Conservation (phyloP, 106 monocot species). For the Acanthochlamys bracteata region DNA sequence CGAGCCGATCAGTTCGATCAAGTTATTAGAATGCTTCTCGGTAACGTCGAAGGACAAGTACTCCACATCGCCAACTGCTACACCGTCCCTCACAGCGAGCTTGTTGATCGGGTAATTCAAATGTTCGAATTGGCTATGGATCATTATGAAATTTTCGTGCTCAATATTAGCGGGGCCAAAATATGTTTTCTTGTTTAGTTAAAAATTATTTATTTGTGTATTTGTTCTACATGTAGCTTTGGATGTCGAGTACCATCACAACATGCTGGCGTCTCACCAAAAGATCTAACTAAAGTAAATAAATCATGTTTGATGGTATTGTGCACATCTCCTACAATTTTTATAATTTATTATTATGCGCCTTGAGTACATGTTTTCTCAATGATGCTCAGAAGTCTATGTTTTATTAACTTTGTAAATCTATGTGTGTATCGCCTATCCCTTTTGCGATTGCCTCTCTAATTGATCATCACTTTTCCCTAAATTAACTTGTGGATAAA, state of each 20-base stretch:
- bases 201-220: neutral
- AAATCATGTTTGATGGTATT: conserved; percentile 72
- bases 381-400: too few species aligned
- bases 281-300: conserved; percentile 78
- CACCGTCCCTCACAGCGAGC: conserved; percentile 63
- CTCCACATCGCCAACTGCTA: conserved; percentile 65
- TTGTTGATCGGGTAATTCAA: conserved; percentile 44
- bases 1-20: conserved; percentile 65
- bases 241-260: conserved; percentile 76
- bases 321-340: neutral
- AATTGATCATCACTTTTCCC: too few species aligned
- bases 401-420: too few species aligned
- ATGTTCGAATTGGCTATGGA: neutral
- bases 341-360: neutral
- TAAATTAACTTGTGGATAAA: too few species aligned
- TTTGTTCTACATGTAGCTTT: conserved; percentile 43
- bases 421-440: too few species aligned
- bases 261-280: conserved; percentile 56
- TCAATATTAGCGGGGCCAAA: neutral
- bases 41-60: conserved; percentile 13
- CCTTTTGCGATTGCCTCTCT: too few species aligned
- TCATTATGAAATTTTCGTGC: neutral
- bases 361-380: too few species aligned
- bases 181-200: neutral
- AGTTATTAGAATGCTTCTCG: conserved; percentile 67